Conservation (phyloP, 331 rosid genomes). For the Pyrus hybrid region DNA sequence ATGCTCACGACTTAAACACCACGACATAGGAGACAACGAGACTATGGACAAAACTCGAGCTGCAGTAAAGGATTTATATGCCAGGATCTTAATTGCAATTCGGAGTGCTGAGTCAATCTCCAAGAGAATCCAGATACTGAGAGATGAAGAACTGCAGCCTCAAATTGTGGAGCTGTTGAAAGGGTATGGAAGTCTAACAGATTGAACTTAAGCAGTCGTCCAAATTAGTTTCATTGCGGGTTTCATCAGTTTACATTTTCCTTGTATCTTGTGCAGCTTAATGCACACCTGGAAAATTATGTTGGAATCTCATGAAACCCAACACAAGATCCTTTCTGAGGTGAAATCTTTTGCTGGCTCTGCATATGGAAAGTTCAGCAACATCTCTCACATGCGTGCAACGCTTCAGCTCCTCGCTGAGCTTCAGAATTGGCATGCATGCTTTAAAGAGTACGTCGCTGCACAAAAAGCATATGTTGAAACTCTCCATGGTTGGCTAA, state of each 20-base stretch:
- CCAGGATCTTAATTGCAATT: constrained; percentile 83
- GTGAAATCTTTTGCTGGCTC: constrained; percentile 64
- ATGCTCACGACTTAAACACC: constrained; percentile 59
- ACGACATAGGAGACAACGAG: constrained; percentile 62
- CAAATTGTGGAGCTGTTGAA: constrained; percentile 76
- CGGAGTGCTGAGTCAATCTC: constrained; percentile 89
- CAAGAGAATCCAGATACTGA: constrained; percentile 62
- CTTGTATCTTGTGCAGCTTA: constrained; percentile 58
- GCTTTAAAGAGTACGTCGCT: constrained; percentile 58
- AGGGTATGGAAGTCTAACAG: constrained; percentile 52
- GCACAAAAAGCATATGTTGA: constrained; percentile 72
- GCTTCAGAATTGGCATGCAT: constrained; percentile 72
- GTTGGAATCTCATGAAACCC: constrained; percentile 90
- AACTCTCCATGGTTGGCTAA: constrained; percentile 84
- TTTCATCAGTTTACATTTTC: constrained; percentile 28
- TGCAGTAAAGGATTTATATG: constrained; percentile 71
- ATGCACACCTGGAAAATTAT: constrained; percentile 66
- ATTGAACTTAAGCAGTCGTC: background rate
- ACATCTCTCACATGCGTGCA: constrained; percentile 65
- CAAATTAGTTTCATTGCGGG: constrained; percentile 1
- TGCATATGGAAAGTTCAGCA: constrained; percentile 55
- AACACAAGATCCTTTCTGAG: constrained; percentile 67
- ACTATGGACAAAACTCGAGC: constrained; percentile 70
- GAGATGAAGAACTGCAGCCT: constrained; percentile 89
- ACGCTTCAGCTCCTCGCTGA: constrained; percentile 69